Evolutionary conservation across 768 basidiomycete genomes (phyloP).

Genomic region (Pleurotus djamor): DNA sequence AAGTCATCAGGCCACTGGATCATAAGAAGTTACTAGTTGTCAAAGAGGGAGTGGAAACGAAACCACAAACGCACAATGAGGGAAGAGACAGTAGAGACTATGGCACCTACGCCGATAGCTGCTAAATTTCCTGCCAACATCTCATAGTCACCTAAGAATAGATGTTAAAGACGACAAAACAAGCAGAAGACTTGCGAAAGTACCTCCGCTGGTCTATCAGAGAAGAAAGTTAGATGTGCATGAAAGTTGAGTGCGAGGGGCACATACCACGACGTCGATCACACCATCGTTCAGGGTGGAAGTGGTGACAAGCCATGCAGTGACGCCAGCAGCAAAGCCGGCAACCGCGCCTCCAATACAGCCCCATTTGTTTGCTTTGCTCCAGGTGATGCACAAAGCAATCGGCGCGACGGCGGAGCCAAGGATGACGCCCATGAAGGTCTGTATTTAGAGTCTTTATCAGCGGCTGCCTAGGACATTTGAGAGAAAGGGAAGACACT

Average conservation of each 20-base stretch:
- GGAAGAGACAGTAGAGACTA: conserved; percentile 67
- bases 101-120: conserved; percentile 77
- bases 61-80: conserved; percentile 60
- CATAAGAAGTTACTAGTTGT: neutral
- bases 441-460: conserved; percentile 32
- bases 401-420: conserved; percentile 88
- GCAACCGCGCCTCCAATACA: conserved; percentile 71
- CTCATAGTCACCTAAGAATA: conserved; percentile 42
- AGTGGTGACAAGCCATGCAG: conserved; percentile 87
- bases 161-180: neutral
- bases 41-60: neutral
- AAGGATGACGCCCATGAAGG: conserved; percentile 85
- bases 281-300: conserved; percentile 63
- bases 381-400: conserved; percentile 84
- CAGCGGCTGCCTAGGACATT: too few relatives aligned
- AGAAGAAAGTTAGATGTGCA: neutral
- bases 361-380: conserved; percentile 81
- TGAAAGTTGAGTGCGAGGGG: conserved; percentile 2
- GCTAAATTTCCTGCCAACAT: conserved; percentile 94
- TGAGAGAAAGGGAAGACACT: conserved; percentile 24
- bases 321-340: conserved; percentile 69
- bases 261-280: conserved; percentile 65
- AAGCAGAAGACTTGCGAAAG: conserved; percentile 24
- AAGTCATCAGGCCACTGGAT: conserved; percentile 77
- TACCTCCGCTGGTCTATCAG: conserved; percentile 25